These are phyloP conservation scores for Pythium monospermum DNA, from an alignment of 352 stramenopile species.

Conservation along the genomic window DNA sequence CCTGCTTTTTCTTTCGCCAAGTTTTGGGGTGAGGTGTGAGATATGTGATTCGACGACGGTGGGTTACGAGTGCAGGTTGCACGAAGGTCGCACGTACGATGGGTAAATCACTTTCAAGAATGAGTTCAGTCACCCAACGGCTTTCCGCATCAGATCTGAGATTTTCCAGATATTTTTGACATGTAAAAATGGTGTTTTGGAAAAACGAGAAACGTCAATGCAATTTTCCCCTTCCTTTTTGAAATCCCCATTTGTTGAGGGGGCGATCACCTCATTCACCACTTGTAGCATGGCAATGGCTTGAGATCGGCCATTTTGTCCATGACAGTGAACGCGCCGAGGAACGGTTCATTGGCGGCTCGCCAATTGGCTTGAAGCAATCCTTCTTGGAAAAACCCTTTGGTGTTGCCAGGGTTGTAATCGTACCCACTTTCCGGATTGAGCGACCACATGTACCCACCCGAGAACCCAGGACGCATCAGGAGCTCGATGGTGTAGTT, in stretches of 20 bases:
- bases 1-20: too few species aligned
- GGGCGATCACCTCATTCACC: background rate
- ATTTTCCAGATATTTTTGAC: too few species aligned
- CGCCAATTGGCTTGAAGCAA: constrained; percentile 48
- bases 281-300: constrained; percentile 40
- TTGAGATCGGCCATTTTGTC: constrained; percentile 38
- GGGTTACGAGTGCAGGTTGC: too few species aligned
- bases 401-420: constrained; percentile 36
- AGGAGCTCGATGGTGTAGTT: constrained; percentile 51
- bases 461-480: constrained; percentile 31
- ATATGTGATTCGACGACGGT: too few species aligned
- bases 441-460: constrained; percentile 66
- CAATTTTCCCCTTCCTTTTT: too few species aligned
- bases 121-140: too few species aligned
- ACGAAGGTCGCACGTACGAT: too few species aligned
- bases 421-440: constrained; percentile 64
- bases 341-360: constrained; percentile 40
- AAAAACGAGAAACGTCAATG: too few species aligned
- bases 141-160: too few species aligned
- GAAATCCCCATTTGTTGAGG: background rate
- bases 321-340: constrained; percentile 35
- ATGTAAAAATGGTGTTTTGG: too few species aligned
- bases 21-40: too few species aligned
- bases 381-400: constrained; percentile 37
- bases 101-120: too few species aligned